Evolutionary conservation across 345 rosid species (phyloP).

Genomic region (Alliaria petiolata): DNA sequence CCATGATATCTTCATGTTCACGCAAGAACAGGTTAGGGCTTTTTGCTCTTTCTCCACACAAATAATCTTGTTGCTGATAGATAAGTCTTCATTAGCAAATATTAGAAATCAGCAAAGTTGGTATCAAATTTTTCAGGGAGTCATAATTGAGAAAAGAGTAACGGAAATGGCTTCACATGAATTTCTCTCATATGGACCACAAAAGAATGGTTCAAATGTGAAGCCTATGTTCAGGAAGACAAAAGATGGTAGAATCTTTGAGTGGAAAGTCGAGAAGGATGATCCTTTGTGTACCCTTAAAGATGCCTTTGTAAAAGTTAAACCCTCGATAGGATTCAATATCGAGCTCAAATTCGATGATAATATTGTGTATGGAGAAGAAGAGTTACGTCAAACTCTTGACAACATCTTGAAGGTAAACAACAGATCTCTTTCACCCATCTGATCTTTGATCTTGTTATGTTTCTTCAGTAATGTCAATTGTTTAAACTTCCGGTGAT

Average conservation of each 20-base stretch:
- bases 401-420: slow-evolving; percentile 42
- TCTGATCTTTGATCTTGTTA: neutral
- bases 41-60: neutral
- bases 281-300: slow-evolving; percentile 53
- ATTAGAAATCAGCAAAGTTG: neutral
- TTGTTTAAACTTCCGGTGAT: neutral
- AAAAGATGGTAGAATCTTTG: slow-evolving; percentile 57
- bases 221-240: slow-evolving; percentile 49
- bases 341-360: slow-evolving; percentile 74
- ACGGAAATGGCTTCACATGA: slow-evolving; percentile 48
- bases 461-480: neutral
- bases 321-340: slow-evolving; percentile 50
- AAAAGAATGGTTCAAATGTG: slow-evolving; percentile 32
- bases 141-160: slow-evolving; percentile 50
- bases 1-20: slow-evolving; percentile 58
- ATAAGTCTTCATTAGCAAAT: neutral
- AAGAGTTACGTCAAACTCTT: slow-evolving; percentile 42
- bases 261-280: slow-evolving; percentile 58
- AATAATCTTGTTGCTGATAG: neutral
- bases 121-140: slow-evolving; percentile 39
- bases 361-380: slow-evolving; percentile 41
- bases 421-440: neutral
- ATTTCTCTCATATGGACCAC: slow-evolving; percentile 55
- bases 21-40: slow-evolving; percentile 44
- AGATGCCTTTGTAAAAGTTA: slow-evolving; percentile 47